phyloP scores from a whole-genome alignment of 2,329 filamentous ascomycete genomes.

The Polytolypa hystricis region DNA sequence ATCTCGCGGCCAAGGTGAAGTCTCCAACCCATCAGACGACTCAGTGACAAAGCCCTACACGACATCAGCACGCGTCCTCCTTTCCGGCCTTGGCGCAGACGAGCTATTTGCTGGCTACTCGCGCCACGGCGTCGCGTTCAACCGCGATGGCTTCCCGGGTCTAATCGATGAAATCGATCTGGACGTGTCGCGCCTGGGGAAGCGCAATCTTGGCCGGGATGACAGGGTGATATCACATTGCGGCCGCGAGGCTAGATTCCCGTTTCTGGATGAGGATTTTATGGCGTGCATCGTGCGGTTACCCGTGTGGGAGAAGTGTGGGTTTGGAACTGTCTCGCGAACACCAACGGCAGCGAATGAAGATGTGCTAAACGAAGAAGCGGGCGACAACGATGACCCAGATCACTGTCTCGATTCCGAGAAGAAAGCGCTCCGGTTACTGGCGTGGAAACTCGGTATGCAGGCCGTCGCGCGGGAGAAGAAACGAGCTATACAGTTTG shows the following conservation, averaged over 20 bases:
- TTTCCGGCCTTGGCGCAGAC: conserved; percentile 90
- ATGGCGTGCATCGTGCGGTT: conserved; percentile 66
- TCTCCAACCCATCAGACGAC: conserved; percentile 21
- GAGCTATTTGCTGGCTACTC: conserved; percentile 92
- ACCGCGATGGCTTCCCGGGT: conserved; percentile 54
- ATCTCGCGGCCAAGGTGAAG: conserved; percentile 56
- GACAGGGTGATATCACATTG: conserved; percentile 85
- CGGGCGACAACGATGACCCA: too few species aligned
- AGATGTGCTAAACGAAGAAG: conserved; percentile 15
- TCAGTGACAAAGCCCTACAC: conserved; percentile 37
- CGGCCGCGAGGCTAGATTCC: conserved; percentile 80
- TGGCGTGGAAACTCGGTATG: conserved; percentile 68
- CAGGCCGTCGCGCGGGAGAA: conserved; percentile 65
- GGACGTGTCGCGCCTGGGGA: conserved; percentile 74
- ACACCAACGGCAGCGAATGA: conserved; percentile 15
- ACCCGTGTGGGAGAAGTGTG: conserved; percentile 77
- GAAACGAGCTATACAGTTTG: conserved; percentile 85
- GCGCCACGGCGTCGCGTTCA: conserved; percentile 68
- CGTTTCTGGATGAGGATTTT: conserved; percentile 78
- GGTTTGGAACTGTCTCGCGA: conserved; percentile 51
- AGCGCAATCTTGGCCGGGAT: conserved; percentile 89
- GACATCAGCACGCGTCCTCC: conserved; percentile 66
- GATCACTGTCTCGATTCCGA: conserved; percentile 53
- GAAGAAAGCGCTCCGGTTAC: conserved; percentile 67
- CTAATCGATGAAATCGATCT: conserved; percentile 73